Conservation (phyloP, 2,329 filamentous ascomycete species). For the Hymenoscyphus fructigenus region DNA sequence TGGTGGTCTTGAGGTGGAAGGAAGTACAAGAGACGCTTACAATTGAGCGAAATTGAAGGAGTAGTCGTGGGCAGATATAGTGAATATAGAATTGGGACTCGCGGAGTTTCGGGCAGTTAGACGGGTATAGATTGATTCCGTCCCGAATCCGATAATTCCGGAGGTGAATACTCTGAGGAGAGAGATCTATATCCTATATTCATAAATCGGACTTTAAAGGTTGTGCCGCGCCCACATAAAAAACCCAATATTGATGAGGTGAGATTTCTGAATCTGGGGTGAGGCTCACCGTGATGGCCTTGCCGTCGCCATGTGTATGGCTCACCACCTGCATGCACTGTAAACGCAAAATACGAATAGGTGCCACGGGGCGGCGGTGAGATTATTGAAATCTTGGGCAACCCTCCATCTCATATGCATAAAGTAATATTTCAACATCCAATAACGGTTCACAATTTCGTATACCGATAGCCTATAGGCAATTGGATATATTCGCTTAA, state of each 20-base stretch:
- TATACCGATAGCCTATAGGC: not conserved
- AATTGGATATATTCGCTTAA: slow-evolving; percentile 2
- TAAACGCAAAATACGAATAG: not conserved
- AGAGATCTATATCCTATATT: too few relatives aligned
- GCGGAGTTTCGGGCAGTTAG: not conserved
- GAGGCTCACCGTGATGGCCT: too few relatives aligned
- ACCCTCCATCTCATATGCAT: not conserved
- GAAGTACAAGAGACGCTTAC: not conserved
- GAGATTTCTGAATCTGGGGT: not conserved
- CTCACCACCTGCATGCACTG: too few relatives aligned
- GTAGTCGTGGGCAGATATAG: not conserved
- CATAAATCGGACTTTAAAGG: not conserved
- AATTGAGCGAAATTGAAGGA: not conserved
- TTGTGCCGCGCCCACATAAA: not conserved
- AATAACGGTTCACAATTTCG: not conserved
- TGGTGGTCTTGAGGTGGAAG: not conserved
- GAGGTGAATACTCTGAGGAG: too few relatives aligned
- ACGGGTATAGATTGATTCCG: too few relatives aligned
- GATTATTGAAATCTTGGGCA: not conserved
- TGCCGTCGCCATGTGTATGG: too few relatives aligned
- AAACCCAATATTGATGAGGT: not conserved
- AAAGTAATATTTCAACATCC: not conserved
- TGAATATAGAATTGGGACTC: not conserved
- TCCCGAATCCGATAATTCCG: too few relatives aligned
- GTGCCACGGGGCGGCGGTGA: not conserved